phyloP scores from a whole-genome alignment of 768 basidiomycete species.

The Chalciporus chontae region DNA sequence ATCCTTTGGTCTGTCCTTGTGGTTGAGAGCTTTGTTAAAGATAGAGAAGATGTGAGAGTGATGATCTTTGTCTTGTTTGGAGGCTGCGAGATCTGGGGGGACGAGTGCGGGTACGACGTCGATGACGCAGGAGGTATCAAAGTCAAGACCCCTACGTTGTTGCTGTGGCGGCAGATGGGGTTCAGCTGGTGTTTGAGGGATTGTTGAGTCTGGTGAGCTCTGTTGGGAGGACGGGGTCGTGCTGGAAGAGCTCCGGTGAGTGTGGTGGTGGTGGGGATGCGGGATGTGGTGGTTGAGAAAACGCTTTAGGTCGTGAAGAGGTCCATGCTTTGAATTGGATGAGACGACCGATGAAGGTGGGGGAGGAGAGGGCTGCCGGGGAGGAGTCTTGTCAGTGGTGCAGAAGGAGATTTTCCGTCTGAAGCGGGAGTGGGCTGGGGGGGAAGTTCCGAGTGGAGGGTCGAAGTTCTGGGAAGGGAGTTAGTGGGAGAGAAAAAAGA shows the following conservation, averaged over 20 bases:
- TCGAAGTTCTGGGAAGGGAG: neutral
- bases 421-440: slow-evolving; percentile 28
- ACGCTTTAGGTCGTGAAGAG: slow-evolving; percentile 89
- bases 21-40: slow-evolving; percentile 34
- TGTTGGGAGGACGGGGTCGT: slow-evolving; percentile 26
- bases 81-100: slow-evolving; percentile 12
- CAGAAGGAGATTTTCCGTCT: slow-evolving; percentile 28
- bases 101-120: slow-evolving; percentile 29
- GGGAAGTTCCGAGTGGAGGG: neutral
- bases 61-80: slow-evolving; percentile 26
- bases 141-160: slow-evolving; percentile 33
- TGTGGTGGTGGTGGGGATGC: slow-evolving; percentile 41
- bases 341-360: slow-evolving; percentile 14
- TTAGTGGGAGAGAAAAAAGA: neutral
- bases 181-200: slow-evolving; percentile 27
- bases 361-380: slow-evolving; percentile 6
- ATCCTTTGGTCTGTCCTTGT: slow-evolving; percentile 24
- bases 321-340: slow-evolving; percentile 46
- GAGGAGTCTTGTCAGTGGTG: slow-evolving; percentile 16
- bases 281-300: slow-evolving; percentile 92
- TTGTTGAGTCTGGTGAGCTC: slow-evolving; percentile 23
- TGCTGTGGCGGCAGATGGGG: slow-evolving; percentile 33
- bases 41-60: slow-evolving; percentile 30
- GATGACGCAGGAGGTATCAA: slow-evolving; percentile 34
- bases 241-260: slow-evolving; percentile 17